phyloP scores from a whole-genome alignment of 139 green algal species.

The Micractinium sp. region DNA sequence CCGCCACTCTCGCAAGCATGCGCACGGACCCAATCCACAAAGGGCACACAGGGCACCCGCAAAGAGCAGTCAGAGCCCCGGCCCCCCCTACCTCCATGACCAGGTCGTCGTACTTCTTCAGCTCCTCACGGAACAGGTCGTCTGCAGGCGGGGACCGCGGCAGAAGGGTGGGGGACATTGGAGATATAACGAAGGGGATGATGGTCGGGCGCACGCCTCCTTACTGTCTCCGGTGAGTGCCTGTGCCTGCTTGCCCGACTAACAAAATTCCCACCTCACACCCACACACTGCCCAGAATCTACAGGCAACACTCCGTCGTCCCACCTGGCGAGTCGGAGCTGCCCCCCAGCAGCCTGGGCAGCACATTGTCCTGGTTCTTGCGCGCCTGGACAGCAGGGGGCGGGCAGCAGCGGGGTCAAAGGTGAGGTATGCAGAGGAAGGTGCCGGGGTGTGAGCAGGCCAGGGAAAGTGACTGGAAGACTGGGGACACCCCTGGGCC shows the following conservation, averaged over 20 bases:
- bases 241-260: not conserved
- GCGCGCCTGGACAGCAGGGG: slow-evolving; percentile 51
- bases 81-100: slow-evolving; percentile 52
- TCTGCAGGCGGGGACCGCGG: slow-evolving; percentile 42
- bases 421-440: no score
- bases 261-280: no score
- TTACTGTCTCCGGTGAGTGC: not conserved
- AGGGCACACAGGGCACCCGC: not conserved
- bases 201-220: not conserved
- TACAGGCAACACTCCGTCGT: not conserved
- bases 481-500: no score
- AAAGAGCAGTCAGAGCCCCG: no score
- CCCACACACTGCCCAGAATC: no score
- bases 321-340: slow-evolving; percentile 8
- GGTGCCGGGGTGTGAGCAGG: no score
- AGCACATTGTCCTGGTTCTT: slow-evolving; percentile 93
- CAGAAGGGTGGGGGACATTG: not conserved
- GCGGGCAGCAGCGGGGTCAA: not conserved
- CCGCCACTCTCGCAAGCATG: no score
- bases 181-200: no score
- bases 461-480: no score
- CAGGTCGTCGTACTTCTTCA: slow-evolving; percentile 89
- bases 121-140: slow-evolving; percentile 77
- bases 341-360: slow-evolving; percentile 84
- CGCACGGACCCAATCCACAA: no score